Percentiles rank a stretch among this genome's conserved stretches.
Evolutionary conservation across 495 filamentous ascomycete genomes (phyloP).

Genomic region (Chaetomidium leptoderma): DNA sequence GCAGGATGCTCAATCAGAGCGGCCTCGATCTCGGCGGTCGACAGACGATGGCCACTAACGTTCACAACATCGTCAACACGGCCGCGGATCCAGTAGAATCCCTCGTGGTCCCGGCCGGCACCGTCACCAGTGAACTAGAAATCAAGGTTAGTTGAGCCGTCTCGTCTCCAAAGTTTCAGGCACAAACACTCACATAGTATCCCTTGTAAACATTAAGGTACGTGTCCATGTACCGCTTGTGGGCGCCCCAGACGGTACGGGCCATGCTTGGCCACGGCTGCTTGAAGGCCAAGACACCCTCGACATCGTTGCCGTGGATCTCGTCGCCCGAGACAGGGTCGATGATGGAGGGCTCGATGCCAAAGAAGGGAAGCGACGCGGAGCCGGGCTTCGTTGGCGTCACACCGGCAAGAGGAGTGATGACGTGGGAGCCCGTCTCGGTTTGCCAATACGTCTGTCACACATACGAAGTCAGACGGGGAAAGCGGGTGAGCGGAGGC

Average conservation of each 20-base stretch:
- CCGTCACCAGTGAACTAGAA: constrained; percentile 96
- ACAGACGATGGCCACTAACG: constrained; percentile 91
- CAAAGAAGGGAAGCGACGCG: constrained; percentile 87
- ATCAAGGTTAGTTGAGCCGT: constrained; percentile 30
- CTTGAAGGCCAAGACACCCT: constrained; percentile 97
- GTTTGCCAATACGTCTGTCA: constrained; percentile 99
- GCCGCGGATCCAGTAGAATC: constrained; percentile 99
- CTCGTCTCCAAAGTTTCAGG: background rate
- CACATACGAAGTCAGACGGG: background rate
- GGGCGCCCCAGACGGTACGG: constrained; percentile 94
- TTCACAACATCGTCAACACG: constrained; percentile 99
- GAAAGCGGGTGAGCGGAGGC: background rate
- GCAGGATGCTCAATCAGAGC: constrained; percentile 86
- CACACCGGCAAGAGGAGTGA: constrained; percentile 68
- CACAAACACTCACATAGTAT: constrained; percentile 71
- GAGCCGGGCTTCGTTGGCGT: constrained; percentile 76
- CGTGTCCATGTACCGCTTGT: constrained; percentile 98
- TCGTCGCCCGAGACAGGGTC: constrained; percentile 94
- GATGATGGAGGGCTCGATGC: constrained; percentile 96
- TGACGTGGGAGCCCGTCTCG: constrained; percentile 94
- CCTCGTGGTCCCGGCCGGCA: constrained; percentile 94
- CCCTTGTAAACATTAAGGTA: constrained; percentile 98
- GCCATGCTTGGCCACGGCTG: constrained; percentile 99
- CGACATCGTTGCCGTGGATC: constrained; percentile 92
- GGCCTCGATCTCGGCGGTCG: constrained; percentile 96